Conservation (phyloP, 2,329 filamentous ascomycete species). For the Verticillium tricorpus region DNA sequence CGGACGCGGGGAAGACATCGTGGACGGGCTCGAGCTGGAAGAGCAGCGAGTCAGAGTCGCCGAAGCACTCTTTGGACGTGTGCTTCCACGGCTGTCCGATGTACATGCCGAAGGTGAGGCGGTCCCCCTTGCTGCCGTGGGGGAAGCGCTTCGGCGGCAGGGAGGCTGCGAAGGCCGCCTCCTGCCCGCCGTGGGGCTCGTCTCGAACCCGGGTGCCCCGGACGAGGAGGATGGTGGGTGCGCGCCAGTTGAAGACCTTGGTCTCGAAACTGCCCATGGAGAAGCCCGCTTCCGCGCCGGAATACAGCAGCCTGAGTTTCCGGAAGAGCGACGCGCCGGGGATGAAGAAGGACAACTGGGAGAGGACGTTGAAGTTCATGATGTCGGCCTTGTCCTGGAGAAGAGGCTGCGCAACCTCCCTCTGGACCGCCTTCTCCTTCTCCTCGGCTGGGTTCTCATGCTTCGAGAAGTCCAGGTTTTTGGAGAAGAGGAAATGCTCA, state of each 20-base stretch:
- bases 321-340: slow-evolving; percentile 61
- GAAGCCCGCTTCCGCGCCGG: slow-evolving; percentile 66
- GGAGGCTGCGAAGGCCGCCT: slow-evolving; percentile 54
- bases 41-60: slow-evolving; percentile 50
- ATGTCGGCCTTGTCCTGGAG: slow-evolving; percentile 54
- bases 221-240: slow-evolving; percentile 68
- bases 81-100: slow-evolving; percentile 65
- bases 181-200: slow-evolving; percentile 42
- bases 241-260: slow-evolving; percentile 72
- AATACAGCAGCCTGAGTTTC: slow-evolving; percentile 63
- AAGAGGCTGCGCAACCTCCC: slow-evolving; percentile 39
- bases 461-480: slow-evolving; percentile 62
- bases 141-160: slow-evolving; percentile 60
- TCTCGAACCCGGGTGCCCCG: slow-evolving; percentile 55
- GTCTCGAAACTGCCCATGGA: slow-evolving; percentile 74
- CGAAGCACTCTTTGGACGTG: slow-evolving; percentile 65
- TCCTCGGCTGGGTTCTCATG: slow-evolving; percentile 26
- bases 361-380: slow-evolving; percentile 58
- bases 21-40: slow-evolving; percentile 71
- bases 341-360: slow-evolving; percentile 70
- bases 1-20: slow-evolving; percentile 64
- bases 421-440: slow-evolving; percentile 4
- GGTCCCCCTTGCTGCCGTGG: slow-evolving; percentile 42
- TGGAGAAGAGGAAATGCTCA: slow-evolving; percentile 72
- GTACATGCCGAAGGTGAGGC: slow-evolving; percentile 64